phyloP scores from a whole-genome alignment of 805 yeast species.

The Saturnispora gosingensis region DNA sequence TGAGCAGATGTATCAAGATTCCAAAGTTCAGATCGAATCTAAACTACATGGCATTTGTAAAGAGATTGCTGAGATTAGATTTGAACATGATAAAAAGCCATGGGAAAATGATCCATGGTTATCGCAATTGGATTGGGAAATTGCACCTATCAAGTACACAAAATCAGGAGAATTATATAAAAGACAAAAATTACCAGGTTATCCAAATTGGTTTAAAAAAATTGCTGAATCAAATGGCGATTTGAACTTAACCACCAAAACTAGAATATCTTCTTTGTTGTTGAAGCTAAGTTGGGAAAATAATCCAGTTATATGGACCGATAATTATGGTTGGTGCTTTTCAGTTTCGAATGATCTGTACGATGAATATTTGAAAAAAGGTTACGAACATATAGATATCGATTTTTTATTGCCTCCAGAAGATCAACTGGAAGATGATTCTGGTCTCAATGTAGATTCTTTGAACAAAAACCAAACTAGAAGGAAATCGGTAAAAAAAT shows the following conservation, averaged over 20 bases:
- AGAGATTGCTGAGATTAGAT: constrained; percentile 39
- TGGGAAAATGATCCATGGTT: constrained; percentile 76
- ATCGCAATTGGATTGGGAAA: constrained; percentile 80
- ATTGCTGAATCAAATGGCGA: constrained; percentile 29
- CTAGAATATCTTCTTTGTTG: constrained; percentile 69
- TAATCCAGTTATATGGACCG: constrained; percentile 73
- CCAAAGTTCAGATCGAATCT: constrained; percentile 44
- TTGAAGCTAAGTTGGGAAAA: constrained; percentile 79
- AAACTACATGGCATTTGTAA: constrained; percentile 53
- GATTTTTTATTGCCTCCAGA: constrained; percentile 11
- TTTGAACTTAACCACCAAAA: constrained; percentile 55
- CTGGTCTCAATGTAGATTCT: constrained; percentile 1
- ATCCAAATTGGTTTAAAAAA: constrained; percentile 87
- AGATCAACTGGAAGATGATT: constrained; percentile 12
- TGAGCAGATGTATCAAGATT: constrained; percentile 55
- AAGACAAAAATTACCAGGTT: constrained; percentile 77
- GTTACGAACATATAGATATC: constrained; percentile 26
- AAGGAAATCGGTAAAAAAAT: neutral
- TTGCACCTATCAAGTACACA: constrained; percentile 48
- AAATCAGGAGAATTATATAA: constrained; percentile 63
- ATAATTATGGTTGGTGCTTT: constrained; percentile 83
- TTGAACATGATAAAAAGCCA: constrained; percentile 26
- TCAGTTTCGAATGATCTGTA: constrained; percentile 39
- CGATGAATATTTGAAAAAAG: constrained; percentile 26
- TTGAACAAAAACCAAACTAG: neutral